phyloP scores from a whole-genome alignment of 192 early-diverging fungal species.

The Radiomyces spectabilis region DNA sequence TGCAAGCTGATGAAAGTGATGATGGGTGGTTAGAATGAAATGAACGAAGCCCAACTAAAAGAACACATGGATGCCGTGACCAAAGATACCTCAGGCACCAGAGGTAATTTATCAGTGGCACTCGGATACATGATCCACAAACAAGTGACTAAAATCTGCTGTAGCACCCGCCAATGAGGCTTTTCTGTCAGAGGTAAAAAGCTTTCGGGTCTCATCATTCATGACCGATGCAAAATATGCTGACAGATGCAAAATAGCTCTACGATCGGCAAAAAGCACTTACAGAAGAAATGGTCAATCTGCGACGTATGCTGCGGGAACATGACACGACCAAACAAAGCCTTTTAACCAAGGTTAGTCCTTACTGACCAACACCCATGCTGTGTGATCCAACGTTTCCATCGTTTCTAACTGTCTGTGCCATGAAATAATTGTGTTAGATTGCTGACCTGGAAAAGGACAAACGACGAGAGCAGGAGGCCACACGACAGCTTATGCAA shows the following conservation, averaged over 20 bases:
- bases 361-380: not conserved
- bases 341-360: constrained; percentile 23
- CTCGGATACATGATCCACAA: not conserved
- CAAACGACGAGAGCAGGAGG: constrained; percentile 5
- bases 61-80: not conserved
- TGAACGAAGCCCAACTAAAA: constrained; percentile 5
- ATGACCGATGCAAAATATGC: no score
- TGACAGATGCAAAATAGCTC: constrained; percentile 8
- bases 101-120: not conserved
- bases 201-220: no score
- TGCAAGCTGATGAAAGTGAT: not conserved
- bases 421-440: not conserved
- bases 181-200: no score
- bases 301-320: constrained; percentile 13
- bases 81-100: not conserved
- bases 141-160: not conserved
- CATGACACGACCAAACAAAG: constrained; percentile 18
- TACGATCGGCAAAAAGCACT: constrained; percentile 14
- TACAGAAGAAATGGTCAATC: constrained; percentile 9
- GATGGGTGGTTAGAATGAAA: not conserved
- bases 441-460: constrained; percentile 26
- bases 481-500: not conserved
- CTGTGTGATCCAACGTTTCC: not conserved
- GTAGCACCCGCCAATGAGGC: not conserved
- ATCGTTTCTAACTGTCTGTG: not conserved